phyloP scores from a whole-genome alignment of 495 filamentous ascomycete species.

The Chlorociboria aeruginascens region DNA sequence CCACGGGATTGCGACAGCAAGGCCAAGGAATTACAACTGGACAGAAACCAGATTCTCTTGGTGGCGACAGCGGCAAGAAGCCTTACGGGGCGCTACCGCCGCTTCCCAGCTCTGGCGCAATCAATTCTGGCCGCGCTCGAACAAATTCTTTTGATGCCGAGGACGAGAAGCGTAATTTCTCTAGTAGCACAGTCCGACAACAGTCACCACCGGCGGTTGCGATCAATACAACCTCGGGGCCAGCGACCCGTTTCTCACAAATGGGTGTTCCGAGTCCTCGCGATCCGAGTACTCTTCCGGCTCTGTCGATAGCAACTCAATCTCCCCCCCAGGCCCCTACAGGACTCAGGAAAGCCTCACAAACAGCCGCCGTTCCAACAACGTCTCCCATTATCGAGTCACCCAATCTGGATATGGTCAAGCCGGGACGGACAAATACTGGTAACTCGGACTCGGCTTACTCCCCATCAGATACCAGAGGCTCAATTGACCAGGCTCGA shows the following conservation, averaged over 20 bases:
- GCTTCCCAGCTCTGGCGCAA: slow-evolving; percentile 4
- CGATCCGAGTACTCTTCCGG: slow-evolving; percentile 9
- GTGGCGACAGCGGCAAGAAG: slow-evolving; percentile 6
- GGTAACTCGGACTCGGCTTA: background rate
- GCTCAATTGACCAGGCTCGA: background rate
- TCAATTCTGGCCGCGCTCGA: slow-evolving; percentile 5
- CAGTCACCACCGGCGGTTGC: slow-evolving; percentile 10
- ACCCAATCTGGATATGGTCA: slow-evolving; percentile 2
- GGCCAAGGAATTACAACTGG: slow-evolving; percentile 13
- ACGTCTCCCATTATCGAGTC: slow-evolving; percentile 6
- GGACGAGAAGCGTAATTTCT: slow-evolving; percentile 31
- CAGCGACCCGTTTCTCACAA: slow-evolving; percentile 16
- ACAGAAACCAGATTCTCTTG: background rate
- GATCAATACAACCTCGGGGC: background rate
- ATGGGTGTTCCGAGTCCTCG: slow-evolving; percentile 11
- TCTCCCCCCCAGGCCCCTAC: background rate
- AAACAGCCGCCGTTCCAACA: background rate
- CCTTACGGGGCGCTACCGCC: slow-evolving; percentile 19
- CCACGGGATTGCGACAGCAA: slow-evolving; percentile 26
- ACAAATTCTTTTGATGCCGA: slow-evolving; percentile 37
- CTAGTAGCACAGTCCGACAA: slow-evolving; percentile 15
- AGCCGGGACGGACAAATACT: background rate
- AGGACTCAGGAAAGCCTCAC: slow-evolving; percentile 4
- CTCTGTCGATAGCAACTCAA: slow-evolving; percentile 6
- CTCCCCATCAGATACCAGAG: slow-evolving; percentile 1